Percentiles rank a stretch among this genome's conserved stretches.
phyloP scores from a whole-genome alignment of 805 yeast genomes.

The Kuraishia molischiana region DNA sequence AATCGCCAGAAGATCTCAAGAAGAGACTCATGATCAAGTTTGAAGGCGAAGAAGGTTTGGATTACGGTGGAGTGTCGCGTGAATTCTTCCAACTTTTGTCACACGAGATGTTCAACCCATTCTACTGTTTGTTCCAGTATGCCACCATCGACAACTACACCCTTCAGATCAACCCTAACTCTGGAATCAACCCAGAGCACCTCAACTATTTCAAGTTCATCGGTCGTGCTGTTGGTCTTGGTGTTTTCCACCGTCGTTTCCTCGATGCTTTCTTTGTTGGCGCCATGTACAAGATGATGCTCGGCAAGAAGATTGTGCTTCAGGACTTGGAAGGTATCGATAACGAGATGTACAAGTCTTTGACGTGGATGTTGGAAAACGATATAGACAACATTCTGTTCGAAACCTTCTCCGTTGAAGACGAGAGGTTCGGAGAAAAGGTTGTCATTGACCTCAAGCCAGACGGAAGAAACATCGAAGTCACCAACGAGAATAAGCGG shows the following conservation, averaged over 20 bases:
- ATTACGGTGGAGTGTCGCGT: constrained; percentile 98
- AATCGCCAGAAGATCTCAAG: constrained; percentile 95
- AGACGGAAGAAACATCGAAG: constrained; percentile 81
- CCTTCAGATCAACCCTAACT: constrained; percentile 93
- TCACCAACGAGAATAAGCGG: constrained; percentile 87
- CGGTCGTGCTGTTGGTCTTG: constrained; percentile 96
- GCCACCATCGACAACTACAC: constrained; percentile 98
- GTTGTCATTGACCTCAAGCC: constrained; percentile 86
- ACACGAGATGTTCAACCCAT: constrained; percentile 98
- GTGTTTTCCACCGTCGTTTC: constrained; percentile 97
- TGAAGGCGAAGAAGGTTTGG: constrained; percentile 99
- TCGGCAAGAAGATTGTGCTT: constrained; percentile 85
- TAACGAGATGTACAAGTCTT: constrained; percentile 88
- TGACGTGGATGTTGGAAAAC: constrained; percentile 93
- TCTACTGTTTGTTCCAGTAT: constrained; percentile 93
- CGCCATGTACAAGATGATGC: constrained; percentile 95
- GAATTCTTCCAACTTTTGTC: constrained; percentile 94
- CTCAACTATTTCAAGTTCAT: constrained; percentile 95
- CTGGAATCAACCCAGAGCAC: constrained; percentile 96
- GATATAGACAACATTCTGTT: constrained; percentile 85
- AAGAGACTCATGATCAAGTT: constrained; percentile 96
- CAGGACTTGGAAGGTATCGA: constrained; percentile 99
- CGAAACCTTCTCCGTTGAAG: constrained; percentile 76
- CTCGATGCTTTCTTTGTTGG: constrained; percentile 98
- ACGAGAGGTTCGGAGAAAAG: constrained; percentile 91